A percentile compares a stretch with the other conserved stretches of the same genome.
Conservation (phyloP, 2,329 filamentous ascomycete species). For the Neophaeococcomyces mojaviensis region DNA sequence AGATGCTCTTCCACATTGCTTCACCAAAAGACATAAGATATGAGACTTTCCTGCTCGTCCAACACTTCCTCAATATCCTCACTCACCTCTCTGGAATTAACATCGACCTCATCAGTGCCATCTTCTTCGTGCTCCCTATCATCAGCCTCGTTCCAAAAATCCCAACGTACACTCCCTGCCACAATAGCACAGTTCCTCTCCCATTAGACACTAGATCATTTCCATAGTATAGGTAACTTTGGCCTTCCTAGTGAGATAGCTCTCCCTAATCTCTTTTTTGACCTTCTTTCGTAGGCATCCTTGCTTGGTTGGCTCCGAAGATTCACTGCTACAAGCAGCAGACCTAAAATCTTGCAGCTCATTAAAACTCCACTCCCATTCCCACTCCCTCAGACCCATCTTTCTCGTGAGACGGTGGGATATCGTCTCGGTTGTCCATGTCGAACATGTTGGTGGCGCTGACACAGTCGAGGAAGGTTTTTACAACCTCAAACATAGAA, state of each 20-base stretch:
- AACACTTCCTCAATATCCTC: no score
- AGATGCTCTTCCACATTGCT: no score
- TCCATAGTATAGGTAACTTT: conserved; percentile 1
- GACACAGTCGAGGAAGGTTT: no score
- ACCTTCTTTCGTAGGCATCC: background rate
- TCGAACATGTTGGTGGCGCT: no score
- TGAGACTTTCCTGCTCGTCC: no score
- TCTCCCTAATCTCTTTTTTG: background rate
- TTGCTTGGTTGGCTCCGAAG: background rate
- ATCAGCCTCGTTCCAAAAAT: background rate
- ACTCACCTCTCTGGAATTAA: no score
- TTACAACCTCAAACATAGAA: no score
- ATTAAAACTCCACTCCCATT: conserved; percentile 3
- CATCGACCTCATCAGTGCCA: no score
- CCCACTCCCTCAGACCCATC: conserved; percentile 3
- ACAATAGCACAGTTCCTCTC: background rate
- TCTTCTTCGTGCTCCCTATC: background rate
- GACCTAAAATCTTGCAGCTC: background rate
- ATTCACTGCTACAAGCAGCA: background rate
- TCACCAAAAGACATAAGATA: no score
- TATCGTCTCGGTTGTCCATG: background rate
- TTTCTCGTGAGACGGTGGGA: background rate
- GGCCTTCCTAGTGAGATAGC: background rate
- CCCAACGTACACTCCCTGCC: background rate
- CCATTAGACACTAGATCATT: background rate